Percentiles rank a stretch among this genome's conserved stretches.
Evolutionary conservation across 768 basidiomycete genomes (phyloP).

Genomic region (Mycena alexandri): DNA sequence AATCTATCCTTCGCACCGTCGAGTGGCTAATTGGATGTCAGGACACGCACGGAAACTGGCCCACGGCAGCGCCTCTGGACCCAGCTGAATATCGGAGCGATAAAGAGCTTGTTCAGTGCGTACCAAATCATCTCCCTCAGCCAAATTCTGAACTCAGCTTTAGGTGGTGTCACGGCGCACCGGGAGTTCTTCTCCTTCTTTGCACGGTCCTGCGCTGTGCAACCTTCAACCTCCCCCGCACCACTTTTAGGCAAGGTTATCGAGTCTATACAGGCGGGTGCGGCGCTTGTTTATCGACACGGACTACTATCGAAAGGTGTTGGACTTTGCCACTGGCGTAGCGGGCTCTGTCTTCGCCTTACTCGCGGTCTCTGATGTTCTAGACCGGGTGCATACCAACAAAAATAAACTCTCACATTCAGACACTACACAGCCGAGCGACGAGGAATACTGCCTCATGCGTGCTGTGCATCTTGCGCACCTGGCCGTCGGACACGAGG

Average conservation of each 20-base stretch:
- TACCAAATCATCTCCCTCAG: neutral
- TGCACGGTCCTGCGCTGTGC: slow-evolving; percentile 54
- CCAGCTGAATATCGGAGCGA: slow-evolving; percentile 16
- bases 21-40: slow-evolving; percentile 63
- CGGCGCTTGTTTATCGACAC: slow-evolving; percentile 57
- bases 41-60: slow-evolving; percentile 66
- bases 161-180: slow-evolving; percentile 73
- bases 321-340: slow-evolving; percentile 72
- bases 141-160: neutral
- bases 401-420: slow-evolving; percentile 7
- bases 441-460: slow-evolving; percentile 44
- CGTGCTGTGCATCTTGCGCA: slow-evolving; percentile 64
- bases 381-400: slow-evolving; percentile 45
- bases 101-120: slow-evolving; percentile 65
- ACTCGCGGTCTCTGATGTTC: slow-evolving; percentile 59
- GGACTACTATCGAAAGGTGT: slow-evolving; percentile 69
- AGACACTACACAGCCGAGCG: neutral
- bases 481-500: slow-evolving; percentile 52
- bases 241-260: slow-evolving; percentile 45
- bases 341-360: slow-evolving; percentile 68
- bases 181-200: slow-evolving; percentile 63
- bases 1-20: slow-evolving; percentile 57
- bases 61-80: slow-evolving; percentile 53
- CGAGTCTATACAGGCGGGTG: slow-evolving; percentile 54
- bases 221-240: slow-evolving; percentile 40